phyloP scores from a whole-genome alignment of 2,329 filamentous ascomycete genomes.

The Penicillium polonicum region DNA sequence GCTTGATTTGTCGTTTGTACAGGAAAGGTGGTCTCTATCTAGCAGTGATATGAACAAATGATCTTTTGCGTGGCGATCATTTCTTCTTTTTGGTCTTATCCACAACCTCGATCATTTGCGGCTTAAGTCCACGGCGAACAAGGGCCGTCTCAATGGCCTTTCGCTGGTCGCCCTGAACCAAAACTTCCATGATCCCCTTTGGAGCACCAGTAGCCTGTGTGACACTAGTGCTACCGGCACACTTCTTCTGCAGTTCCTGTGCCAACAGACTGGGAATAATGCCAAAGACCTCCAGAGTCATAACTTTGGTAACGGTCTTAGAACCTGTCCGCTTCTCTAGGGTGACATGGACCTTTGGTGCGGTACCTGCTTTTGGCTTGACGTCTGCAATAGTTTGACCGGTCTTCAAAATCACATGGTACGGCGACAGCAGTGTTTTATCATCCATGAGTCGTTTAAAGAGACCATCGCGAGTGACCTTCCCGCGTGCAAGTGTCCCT shows the following conservation, averaged over 20 bases:
- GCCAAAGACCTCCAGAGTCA: conserved; percentile 61
- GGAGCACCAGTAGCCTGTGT: conserved; percentile 62
- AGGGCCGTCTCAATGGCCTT: conserved; percentile 60
- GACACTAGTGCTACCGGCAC: conserved; percentile 66
- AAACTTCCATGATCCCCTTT: conserved; percentile 64
- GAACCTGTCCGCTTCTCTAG: conserved; percentile 65
- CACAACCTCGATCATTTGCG: conserved; percentile 61
- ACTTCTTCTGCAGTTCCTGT: conserved; percentile 66
- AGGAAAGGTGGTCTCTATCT: background rate
- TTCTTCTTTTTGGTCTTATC: conserved; percentile 70
- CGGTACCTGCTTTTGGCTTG: conserved; percentile 62
- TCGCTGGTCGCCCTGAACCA: conserved; percentile 66
- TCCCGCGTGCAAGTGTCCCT: conserved; percentile 57
- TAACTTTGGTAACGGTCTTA: conserved; percentile 64
- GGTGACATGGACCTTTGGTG: conserved; percentile 60
- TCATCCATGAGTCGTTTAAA: conserved; percentile 58
- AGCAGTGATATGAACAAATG: background rate
- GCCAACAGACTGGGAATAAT: conserved; percentile 60
- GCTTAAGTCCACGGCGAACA: conserved; percentile 57
- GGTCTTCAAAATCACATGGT: conserved; percentile 55
- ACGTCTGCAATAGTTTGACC: conserved; percentile 41
- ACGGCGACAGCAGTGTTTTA: conserved; percentile 50
- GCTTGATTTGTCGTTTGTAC: background rate
- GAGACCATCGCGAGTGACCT: conserved; percentile 60
- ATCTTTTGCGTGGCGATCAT: background rate